Evolutionary conservation across 2,329 filamentous ascomycete species (phyloP).

Genomic region (Neofusicoccum umdonicola): DNA sequence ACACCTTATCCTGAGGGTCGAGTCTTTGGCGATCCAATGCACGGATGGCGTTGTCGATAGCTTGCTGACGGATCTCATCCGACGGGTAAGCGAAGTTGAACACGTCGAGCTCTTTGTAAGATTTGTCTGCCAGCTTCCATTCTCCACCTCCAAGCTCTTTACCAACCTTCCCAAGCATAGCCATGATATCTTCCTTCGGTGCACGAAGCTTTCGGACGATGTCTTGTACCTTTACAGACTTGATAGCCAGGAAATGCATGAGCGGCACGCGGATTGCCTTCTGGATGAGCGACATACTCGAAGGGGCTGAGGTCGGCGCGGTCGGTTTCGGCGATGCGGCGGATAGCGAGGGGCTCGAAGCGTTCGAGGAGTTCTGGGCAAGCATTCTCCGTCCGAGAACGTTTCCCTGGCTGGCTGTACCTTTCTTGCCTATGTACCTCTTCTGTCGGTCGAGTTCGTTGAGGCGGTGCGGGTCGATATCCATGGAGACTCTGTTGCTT

Average conservation of each 20-base stretch:
- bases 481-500: slow-evolving; percentile 30
- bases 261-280: slow-evolving; percentile 46
- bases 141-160: neutral
- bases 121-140: slow-evolving; percentile 51
- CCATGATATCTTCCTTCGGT: slow-evolving; percentile 47
- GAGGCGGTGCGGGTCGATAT: slow-evolving; percentile 2
- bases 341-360: slow-evolving; percentile 10
- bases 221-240: slow-evolving; percentile 47
- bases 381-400: slow-evolving; percentile 7
- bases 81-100: slow-evolving; percentile 60
- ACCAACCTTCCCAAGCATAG: slow-evolving; percentile 34
- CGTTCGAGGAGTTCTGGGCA: neutral
- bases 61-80: slow-evolving; percentile 55
- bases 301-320: slow-evolving; percentile 42
- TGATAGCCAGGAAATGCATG: slow-evolving; percentile 55
- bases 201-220: slow-evolving; percentile 49
- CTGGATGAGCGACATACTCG: neutral
- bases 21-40: slow-evolving; percentile 63
- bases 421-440: neutral
- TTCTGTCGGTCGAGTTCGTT: neutral
- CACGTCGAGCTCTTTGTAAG: slow-evolving; percentile 61
- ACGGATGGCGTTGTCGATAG: slow-evolving; percentile 61
- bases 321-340: slow-evolving; percentile 16
- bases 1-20: slow-evolving; percentile 58
- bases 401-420: neutral